Percentiles rank a stretch among this genome's conserved stretches.
phyloP scores from a whole-genome alignment of 257 asterid species.

The Solanum pimpinellifolium region DNA sequence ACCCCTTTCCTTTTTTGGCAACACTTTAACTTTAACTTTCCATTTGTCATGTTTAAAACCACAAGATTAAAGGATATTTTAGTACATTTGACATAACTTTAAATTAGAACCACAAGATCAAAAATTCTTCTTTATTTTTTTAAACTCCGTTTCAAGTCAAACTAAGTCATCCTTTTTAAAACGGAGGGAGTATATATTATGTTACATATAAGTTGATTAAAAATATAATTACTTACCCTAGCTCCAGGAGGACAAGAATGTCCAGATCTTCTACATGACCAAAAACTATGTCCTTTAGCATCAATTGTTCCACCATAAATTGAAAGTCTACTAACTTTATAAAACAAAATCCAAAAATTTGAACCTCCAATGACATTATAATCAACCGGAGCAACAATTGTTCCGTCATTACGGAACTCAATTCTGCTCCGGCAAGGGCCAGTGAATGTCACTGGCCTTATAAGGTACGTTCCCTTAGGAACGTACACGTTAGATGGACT shows the following conservation, averaged over 20 bases:
- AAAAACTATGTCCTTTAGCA: conserved; percentile 46
- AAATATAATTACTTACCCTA: conserved; percentile 23
- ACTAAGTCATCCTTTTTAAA: too few relatives aligned
- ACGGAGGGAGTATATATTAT: too few relatives aligned
- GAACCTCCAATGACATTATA: conserved; percentile 32
- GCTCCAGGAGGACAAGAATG: conserved; percentile 51
- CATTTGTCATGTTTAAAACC: too few relatives aligned
- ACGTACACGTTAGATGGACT: conserved; percentile 41
- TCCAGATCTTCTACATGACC: conserved; percentile 37
- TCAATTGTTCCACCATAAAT: conserved; percentile 58
- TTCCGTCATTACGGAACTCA: conserved; percentile 38
- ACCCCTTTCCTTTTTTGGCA: too few relatives aligned
- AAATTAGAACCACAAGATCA: too few relatives aligned
- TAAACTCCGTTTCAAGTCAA: too few relatives aligned
- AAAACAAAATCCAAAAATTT: conserved; percentile 48
- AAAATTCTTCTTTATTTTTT: too few relatives aligned
- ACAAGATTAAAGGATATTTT: too few relatives aligned
- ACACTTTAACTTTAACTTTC: too few relatives aligned
- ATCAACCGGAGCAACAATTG: conserved; percentile 48
- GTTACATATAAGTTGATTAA: not conserved
- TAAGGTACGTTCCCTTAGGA: conserved; percentile 41
- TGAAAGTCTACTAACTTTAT: conserved; percentile 42
- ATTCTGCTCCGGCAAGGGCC: conserved; percentile 63
- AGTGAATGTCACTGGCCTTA: conserved; percentile 22
- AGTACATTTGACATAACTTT: too few relatives aligned